Conservation (phyloP, 805 yeast species). For the Teunomyces panamensis region DNA sequence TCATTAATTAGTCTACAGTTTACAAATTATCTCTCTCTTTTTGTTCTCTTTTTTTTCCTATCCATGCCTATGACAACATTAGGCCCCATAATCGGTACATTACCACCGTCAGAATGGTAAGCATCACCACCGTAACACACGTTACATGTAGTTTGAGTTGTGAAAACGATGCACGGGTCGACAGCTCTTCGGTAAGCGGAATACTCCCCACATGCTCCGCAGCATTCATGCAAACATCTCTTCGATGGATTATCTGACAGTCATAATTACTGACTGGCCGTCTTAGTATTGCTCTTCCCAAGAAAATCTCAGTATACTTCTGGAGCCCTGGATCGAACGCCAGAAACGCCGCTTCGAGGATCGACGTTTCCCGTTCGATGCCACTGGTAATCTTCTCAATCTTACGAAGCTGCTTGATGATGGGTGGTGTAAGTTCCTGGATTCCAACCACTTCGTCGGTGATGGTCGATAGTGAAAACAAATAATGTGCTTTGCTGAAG, state of each 20-base stretch:
- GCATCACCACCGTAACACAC: constrained; percentile 20
- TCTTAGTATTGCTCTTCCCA: constrained; percentile 41
- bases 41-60: background rate
- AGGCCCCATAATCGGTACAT: constrained; percentile 27
- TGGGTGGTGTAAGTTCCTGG: constrained; percentile 18
- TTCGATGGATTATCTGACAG: constrained; percentile 33
- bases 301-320: constrained; percentile 34
- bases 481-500: constrained; percentile 23
- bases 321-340: constrained; percentile 34
- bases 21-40: background rate
- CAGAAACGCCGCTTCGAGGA: constrained; percentile 26
- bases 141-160: constrained; percentile 22
- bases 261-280: constrained; percentile 24
- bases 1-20: background rate
- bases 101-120: constrained; percentile 23
- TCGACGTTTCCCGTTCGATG: constrained; percentile 30
- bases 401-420: constrained; percentile 28
- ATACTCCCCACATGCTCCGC: constrained; percentile 42
- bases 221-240: constrained; percentile 40
- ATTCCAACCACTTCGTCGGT: constrained; percentile 24
- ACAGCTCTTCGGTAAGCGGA: constrained; percentile 35
- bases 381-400: constrained; percentile 39
- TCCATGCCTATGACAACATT: constrained; percentile 1
- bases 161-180: constrained; percentile 18
- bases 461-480: constrained; percentile 29